phyloP scores from a whole-genome alignment of 2,329 filamentous ascomycete species.

The Botrytis porri region DNA sequence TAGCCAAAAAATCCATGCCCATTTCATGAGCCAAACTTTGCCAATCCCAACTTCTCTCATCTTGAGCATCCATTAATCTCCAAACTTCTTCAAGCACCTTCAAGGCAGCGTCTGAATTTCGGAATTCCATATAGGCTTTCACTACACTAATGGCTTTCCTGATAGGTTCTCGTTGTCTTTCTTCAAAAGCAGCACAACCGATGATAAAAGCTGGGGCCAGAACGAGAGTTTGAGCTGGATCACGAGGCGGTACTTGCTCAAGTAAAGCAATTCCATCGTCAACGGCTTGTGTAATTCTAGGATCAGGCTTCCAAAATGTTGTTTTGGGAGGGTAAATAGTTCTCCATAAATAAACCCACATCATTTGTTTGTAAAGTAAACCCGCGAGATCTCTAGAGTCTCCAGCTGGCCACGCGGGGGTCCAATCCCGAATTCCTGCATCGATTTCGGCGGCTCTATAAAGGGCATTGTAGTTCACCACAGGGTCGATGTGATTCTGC shows the following conservation, averaged over 20 bases:
- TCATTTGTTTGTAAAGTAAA: slow-evolving; percentile 62
- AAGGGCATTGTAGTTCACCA: slow-evolving; percentile 70
- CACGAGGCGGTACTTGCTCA: slow-evolving; percentile 53
- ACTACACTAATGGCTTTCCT: slow-evolving; percentile 50
- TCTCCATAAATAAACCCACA: slow-evolving; percentile 62
- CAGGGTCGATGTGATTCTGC: slow-evolving; percentile 57
- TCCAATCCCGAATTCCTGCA: slow-evolving; percentile 70
- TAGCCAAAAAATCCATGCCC: slow-evolving; percentile 52
- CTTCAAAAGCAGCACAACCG: slow-evolving; percentile 57
- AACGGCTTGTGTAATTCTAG: slow-evolving; percentile 52
- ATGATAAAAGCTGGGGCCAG: slow-evolving; percentile 60
- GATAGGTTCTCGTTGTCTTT: slow-evolving; percentile 51
- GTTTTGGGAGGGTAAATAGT: slow-evolving; percentile 56
- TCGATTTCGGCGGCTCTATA: slow-evolving; percentile 75
- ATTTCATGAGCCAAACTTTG: slow-evolving; percentile 53
- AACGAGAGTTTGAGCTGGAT: slow-evolving; percentile 58
- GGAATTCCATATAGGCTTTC: slow-evolving; percentile 57
- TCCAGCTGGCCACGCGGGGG: slow-evolving; percentile 57
- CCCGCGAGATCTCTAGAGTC: slow-evolving; percentile 56
- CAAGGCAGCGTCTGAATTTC: slow-evolving; percentile 53
- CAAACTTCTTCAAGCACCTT: slow-evolving; percentile 58
- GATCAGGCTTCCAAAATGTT: slow-evolving; percentile 41
- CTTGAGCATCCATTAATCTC: slow-evolving; percentile 55
- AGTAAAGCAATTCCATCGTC: slow-evolving; percentile 55
- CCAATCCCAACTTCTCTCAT: slow-evolving; percentile 64